Evolutionary conservation across 306 rosid genomes (phyloP).

Genomic region (Corylus americana): DNA sequence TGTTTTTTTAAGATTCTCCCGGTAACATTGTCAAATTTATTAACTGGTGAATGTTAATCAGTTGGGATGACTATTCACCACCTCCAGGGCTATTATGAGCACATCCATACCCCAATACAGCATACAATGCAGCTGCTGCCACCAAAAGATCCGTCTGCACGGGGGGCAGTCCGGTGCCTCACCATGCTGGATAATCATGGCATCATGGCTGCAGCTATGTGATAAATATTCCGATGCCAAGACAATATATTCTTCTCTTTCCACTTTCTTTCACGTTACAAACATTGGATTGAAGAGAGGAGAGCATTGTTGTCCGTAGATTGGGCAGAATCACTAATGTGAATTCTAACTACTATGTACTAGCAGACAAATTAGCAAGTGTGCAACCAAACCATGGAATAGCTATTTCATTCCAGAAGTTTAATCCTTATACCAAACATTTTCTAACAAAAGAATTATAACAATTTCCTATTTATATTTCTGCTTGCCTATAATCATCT

Average conservation of each 20-base stretch:
- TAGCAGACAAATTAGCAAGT: neutral
- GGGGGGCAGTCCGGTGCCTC: neutral
- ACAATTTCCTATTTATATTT: neutral
- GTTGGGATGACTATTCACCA: neutral
- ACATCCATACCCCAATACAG: neutral
- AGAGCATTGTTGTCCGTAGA: neutral
- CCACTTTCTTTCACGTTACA: neutral
- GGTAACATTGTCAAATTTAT: neutral
- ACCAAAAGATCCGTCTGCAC: neutral
- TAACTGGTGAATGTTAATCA: neutral
- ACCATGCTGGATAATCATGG: neutral
- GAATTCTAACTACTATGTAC: neutral
- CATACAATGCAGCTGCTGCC: neutral
- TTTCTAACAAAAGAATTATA: neutral
- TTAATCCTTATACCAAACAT: neutral
- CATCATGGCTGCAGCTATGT: neutral
- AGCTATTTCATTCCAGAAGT: no score
- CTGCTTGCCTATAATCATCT: neutral
- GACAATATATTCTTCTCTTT: neutral
- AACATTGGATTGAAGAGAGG: neutral
- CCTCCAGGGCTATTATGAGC: neutral
- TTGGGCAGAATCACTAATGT: neutral
- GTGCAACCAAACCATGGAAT: no score
- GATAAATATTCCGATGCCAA: neutral
- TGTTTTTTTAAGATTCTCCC: neutral